Conservation (phyloP, 83 land plant species). For the Thuja plicata region DNA sequence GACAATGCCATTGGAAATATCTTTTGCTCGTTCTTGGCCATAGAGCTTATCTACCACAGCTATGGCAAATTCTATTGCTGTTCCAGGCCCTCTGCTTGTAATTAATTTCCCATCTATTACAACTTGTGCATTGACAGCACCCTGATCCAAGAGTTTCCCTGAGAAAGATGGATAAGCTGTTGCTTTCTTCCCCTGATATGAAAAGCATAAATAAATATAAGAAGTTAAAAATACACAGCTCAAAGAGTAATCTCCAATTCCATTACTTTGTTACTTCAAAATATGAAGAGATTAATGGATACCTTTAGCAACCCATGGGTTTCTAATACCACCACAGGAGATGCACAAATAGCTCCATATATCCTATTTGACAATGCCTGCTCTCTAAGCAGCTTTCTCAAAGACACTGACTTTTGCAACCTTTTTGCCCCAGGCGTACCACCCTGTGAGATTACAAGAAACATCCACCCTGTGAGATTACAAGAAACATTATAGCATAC, state of each 20-base stretch:
- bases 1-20: slow-evolving; percentile 82
- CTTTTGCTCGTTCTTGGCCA: slow-evolving; percentile 68
- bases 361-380: slow-evolving; percentile 51
- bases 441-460: slow-evolving; percentile 46
- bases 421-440: slow-evolving; percentile 62
- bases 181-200: slow-evolving; percentile 68
- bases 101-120: slow-evolving; percentile 89
- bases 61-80: slow-evolving; percentile 81
- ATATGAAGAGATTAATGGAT: not conserved
- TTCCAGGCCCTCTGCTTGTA: slow-evolving; percentile 85
- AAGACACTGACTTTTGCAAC: slow-evolving; percentile 44
- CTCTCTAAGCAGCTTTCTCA: slow-evolving; percentile 63
- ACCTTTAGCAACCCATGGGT: slow-evolving; percentile 59
- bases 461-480: slow-evolving; percentile 64
- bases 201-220: not conserved
- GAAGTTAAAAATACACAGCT: not conserved
- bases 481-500: not conserved
- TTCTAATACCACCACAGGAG: slow-evolving; percentile 58
- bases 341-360: slow-evolving; percentile 70
- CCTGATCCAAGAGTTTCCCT: slow-evolving; percentile 42
- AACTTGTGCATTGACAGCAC: slow-evolving; percentile 53
- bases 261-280: not conserved
- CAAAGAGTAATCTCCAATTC: slow-evolving; percentile 21
- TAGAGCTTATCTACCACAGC: slow-evolving; percentile 85
- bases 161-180: slow-evolving; percentile 65